Evolutionary conservation across 169 alveolate species (phyloP).

Genomic region (Hepatocystis sp.): DNA sequence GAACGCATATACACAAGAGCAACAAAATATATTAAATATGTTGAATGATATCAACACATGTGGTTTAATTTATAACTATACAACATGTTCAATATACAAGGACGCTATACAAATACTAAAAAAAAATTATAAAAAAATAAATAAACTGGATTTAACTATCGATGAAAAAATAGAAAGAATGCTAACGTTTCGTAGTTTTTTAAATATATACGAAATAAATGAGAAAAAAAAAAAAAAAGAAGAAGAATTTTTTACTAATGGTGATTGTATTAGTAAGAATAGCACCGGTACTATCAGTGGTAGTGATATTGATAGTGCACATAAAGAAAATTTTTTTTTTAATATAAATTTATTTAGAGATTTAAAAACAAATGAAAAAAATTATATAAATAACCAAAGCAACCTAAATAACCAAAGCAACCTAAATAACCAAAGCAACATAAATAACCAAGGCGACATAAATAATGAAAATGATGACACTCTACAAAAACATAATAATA

Average conservation of each 20-base stretch:
- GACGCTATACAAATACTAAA: conserved; percentile 16
- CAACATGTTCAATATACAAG: conserved; percentile 9
- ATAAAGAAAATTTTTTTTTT: conserved; percentile 18
- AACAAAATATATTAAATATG: too few species aligned
- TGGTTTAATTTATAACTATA: conserved; percentile 5
- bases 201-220: conserved; percentile 42
- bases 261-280: too few species aligned
- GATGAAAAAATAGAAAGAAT: conserved; percentile 9
- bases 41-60: neutral
- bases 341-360: conserved; percentile 44
- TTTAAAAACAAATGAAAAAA: conserved; percentile 21
- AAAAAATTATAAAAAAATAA: neutral
- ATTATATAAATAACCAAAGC: too few species aligned
- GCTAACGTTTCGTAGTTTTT: neutral
- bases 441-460: too few species aligned
- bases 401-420: too few species aligned
- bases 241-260: too few species aligned
- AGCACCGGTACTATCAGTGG: too few species aligned
- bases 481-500: conserved; percentile 5
- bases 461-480: too few species aligned
- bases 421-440: too few species aligned
- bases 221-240: conserved; percentile 37
- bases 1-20: too few species aligned
- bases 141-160: neutral
- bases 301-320: conserved; percentile 15